phyloP scores from a whole-genome alignment of 1,284 basidiomycete genomes.

The Ustilago curta region DNA sequence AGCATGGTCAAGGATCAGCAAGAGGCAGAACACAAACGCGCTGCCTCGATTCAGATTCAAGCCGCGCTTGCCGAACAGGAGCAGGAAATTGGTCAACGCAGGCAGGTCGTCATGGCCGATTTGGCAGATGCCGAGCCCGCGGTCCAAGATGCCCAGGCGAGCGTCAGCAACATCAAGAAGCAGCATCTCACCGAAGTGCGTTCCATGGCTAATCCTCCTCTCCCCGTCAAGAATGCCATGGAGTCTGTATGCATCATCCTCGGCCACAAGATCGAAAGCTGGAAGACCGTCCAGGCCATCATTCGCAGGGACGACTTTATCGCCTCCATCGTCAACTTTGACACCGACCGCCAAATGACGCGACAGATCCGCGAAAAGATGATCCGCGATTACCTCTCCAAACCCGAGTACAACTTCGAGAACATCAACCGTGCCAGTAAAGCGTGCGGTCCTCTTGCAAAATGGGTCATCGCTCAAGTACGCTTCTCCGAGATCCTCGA shows the following conservation, averaged over 20 bases:
- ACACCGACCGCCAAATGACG: constrained; percentile 91
- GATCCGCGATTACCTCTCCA: constrained; percentile 91
- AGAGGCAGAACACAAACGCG: constrained; percentile 97
- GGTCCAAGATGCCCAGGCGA: constrained; percentile 91
- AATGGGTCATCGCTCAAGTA: constrained; percentile 98
- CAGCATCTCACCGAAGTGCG: constrained; percentile 98
- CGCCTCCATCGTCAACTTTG: constrained; percentile 94
- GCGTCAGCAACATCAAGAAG: constrained; percentile 96
- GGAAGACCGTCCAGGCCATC: constrained; percentile 95
- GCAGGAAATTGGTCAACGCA: constrained; percentile 86
- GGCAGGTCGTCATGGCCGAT: constrained; percentile 90
- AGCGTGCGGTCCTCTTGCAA: constrained; percentile 97
- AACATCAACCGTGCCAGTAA: constrained; percentile 93
- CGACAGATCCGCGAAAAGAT: constrained; percentile 88
- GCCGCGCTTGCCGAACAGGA: constrained; percentile 92
- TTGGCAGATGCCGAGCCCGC: constrained; percentile 98
- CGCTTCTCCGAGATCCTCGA: constrained; percentile 97
- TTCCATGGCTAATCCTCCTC: constrained; percentile 97
- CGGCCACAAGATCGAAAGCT: constrained; percentile 96
- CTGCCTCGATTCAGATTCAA: constrained; percentile 95
- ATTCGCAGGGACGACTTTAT: constrained; percentile 99
- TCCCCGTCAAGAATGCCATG: constrained; percentile 97
- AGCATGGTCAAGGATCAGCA: constrained; percentile 99
- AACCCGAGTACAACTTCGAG: constrained; percentile 94
- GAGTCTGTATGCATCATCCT: constrained; percentile 97